A percentile compares a stretch with the other conserved stretches of the same genome.
phyloP scores from a whole-genome alignment of 352 stramenopile species.

The Pythium phragmitis region DNA sequence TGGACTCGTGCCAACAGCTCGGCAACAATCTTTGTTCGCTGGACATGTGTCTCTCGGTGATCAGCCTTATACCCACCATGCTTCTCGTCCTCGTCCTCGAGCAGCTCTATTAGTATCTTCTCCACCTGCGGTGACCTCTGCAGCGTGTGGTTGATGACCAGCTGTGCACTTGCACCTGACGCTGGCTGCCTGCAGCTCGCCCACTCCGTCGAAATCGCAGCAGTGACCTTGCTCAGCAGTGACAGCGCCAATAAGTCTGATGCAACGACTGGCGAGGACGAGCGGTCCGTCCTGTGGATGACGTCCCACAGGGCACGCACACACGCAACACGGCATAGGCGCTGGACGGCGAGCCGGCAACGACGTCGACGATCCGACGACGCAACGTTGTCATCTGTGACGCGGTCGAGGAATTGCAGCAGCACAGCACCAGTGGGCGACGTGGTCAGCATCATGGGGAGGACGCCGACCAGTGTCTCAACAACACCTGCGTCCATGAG shows the following conservation, averaged over 20 bases:
- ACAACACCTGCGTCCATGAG: conserved; percentile 17
- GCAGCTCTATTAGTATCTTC: neutral
- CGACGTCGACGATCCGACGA: conserved; percentile 9
- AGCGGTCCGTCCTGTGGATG: neutral
- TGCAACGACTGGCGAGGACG: conserved; percentile 13
- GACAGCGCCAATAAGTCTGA: conserved; percentile 3
- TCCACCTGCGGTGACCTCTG: conserved; percentile 2
- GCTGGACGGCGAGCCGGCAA: conserved; percentile 3
- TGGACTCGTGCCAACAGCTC: conserved; percentile 18
- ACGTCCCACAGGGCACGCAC: conserved; percentile 19
- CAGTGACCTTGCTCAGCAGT: conserved; percentile 23
- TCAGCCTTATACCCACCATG: neutral
- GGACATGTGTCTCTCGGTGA: conserved; percentile 3
- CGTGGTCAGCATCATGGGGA: conserved; percentile 10
- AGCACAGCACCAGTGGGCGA: neutral
- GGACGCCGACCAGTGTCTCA: conserved; percentile 21
- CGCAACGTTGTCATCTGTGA: conserved; percentile 18
- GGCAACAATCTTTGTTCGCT: neutral
- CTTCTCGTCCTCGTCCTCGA: neutral
- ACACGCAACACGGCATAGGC: conserved; percentile 26
- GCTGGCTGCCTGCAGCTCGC: neutral
- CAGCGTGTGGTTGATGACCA: conserved; percentile 7
- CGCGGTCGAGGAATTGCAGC: conserved; percentile 26
- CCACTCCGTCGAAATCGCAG: conserved; percentile 13
- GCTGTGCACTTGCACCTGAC: neutral